Percentiles rank a stretch among this genome's conserved stretches.
These are phyloP conservation scores for Achaetomium macrosporum DNA, from an alignment of 2,329 filamentous ascomycete species.

Conservation along the genomic window DNA sequence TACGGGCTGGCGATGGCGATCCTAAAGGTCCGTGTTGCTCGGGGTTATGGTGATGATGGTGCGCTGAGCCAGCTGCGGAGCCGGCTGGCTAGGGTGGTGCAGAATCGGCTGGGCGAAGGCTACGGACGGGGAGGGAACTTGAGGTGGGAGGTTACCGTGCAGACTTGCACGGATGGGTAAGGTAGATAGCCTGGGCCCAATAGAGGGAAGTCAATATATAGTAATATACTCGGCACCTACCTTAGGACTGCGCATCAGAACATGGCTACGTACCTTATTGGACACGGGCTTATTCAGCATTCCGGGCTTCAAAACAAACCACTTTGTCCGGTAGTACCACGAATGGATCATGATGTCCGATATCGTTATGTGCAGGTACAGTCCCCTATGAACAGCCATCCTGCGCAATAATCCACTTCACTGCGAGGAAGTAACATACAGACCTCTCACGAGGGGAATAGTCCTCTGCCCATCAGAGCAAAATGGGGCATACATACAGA, in stretches of 20 bases:
- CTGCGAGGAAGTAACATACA: too few relatives aligned
- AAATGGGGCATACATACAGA: background rate
- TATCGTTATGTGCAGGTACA: too few relatives aligned
- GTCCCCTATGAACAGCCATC: background rate
- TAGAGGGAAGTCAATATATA: too few relatives aligned
- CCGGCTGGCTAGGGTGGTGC: conserved; percentile 70
- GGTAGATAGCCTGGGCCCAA: background rate
- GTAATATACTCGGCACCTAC: too few relatives aligned
- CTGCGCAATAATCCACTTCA: background rate
- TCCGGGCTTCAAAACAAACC: too few relatives aligned
- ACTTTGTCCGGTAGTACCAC: too few relatives aligned
- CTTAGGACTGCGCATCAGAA: too few relatives aligned
- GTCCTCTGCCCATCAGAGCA: background rate
- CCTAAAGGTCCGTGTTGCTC: conserved; percentile 54
- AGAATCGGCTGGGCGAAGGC: conserved; percentile 79
- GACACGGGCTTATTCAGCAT: too few relatives aligned
- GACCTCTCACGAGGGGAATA: too few relatives aligned
- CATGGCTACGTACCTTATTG: too few relatives aligned
- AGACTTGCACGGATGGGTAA: conserved; percentile 51
- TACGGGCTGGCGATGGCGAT: conserved; percentile 96
- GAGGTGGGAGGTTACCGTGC: conserved; percentile 89
- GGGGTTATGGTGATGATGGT: conserved; percentile 45
- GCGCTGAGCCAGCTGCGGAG: conserved; percentile 63
- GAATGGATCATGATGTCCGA: too few relatives aligned
- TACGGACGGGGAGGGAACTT: conserved; percentile 74